Evolutionary conservation across 1,284 basidiomycete genomes (phyloP).

Genomic region (Ustilago xerochloae): DNA sequence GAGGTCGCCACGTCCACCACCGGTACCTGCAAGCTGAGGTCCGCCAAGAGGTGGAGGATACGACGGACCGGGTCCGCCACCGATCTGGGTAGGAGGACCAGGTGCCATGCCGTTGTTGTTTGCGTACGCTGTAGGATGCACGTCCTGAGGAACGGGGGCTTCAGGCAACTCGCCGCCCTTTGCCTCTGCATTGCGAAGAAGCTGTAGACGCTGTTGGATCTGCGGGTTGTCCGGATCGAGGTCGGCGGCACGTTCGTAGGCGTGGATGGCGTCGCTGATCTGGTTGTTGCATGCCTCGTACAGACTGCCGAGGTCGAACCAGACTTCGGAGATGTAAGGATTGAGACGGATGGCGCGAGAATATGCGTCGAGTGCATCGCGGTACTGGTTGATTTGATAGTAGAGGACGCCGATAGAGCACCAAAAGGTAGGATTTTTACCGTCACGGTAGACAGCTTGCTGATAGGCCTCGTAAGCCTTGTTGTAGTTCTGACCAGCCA

Average conservation of each 20-base stretch:
- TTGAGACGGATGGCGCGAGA: constrained; percentile 98
- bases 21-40: constrained; percentile 46
- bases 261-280: constrained; percentile 97
- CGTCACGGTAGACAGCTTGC: constrained; percentile 97
- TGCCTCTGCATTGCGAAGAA: constrained; percentile 83
- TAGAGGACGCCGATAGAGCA: constrained; percentile 99
- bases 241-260: constrained; percentile 73
- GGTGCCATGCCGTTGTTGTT: constrained; percentile 53
- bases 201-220: constrained; percentile 62
- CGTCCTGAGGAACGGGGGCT: constrained; percentile 91
- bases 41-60: constrained; percentile 41
- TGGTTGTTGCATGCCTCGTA: constrained; percentile 99
- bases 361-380: constrained; percentile 97
- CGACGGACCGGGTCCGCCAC: constrained; percentile 38
- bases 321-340: constrained; percentile 98
- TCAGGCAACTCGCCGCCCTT: constrained; percentile 80
- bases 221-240: constrained; percentile 64
- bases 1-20: constrained; percentile 27
- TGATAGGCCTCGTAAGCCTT: constrained; percentile 99
- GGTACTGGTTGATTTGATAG: constrained; percentile 99
- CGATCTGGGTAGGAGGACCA: constrained; percentile 57
- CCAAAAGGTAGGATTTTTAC: constrained; percentile 99
- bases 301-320: constrained; percentile 96
- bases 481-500: constrained; percentile 99
- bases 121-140: constrained; percentile 88